Percentiles rank a stretch among this genome's conserved stretches.
These are phyloP conservation scores for Myxozyma neotropica DNA, from an alignment of 805 yeast species.

Conservation along the genomic window DNA sequence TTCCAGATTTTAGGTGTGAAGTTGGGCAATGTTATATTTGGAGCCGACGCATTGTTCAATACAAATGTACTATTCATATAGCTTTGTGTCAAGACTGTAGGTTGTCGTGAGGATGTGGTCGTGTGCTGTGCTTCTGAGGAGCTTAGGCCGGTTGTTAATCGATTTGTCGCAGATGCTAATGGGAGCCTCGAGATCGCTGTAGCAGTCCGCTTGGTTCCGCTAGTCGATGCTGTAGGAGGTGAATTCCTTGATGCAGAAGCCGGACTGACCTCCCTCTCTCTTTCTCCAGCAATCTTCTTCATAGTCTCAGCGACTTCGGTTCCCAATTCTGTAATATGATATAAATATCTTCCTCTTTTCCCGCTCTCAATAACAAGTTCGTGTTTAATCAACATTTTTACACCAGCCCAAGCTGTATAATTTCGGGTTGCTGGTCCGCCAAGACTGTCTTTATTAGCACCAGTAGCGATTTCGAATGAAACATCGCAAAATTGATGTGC, in stretches of 20 bases:
- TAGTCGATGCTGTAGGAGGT: too few relatives aligned
- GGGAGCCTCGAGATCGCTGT: background rate
- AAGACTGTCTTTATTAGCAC: conserved; percentile 9
- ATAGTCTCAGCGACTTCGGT: conserved; percentile 56
- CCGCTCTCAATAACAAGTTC: conserved; percentile 25
- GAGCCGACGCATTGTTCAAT: background rate
- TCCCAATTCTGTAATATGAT: conserved; percentile 67
- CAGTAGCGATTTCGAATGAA: conserved; percentile 29
- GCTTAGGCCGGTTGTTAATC: background rate
- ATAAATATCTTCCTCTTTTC: conserved; percentile 51
- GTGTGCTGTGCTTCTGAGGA: too few relatives aligned
- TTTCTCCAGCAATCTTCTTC: conserved; percentile 38
- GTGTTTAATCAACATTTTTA: conserved; percentile 57
- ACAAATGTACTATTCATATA: background rate
- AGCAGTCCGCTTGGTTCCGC: too few relatives aligned
- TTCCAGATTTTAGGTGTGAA: conserved; percentile 54
- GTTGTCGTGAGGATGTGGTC: too few relatives aligned
- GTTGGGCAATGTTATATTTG: background rate
- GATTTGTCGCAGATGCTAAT: background rate
- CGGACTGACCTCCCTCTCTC: too few relatives aligned
- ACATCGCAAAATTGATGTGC: conserved; percentile 47
- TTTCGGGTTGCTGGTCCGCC: conserved; percentile 45
- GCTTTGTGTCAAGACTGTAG: background rate
- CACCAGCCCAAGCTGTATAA: conserved; percentile 75
- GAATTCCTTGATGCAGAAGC: too few relatives aligned